Evolutionary conservation across 1,284 basidiomycete species (phyloP).

Genomic region (Puccinia coronata): DNA sequence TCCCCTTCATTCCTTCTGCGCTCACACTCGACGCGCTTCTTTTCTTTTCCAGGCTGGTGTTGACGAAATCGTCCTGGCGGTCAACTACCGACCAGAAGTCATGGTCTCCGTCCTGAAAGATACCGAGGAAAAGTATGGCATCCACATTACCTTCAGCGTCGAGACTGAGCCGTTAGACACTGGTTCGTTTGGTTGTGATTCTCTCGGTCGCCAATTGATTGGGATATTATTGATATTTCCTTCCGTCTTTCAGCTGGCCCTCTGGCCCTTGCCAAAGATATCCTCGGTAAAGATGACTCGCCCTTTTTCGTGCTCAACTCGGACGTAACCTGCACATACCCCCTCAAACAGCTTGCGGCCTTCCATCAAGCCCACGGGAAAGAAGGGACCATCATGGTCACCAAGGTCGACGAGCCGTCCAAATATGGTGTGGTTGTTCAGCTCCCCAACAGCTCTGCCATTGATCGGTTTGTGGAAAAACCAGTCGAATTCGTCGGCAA

Average conservation of each 20-base stretch:
- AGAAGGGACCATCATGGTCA: slow-evolving; percentile 65
- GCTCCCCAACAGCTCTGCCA: slow-evolving; percentile 61
- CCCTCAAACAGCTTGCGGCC: slow-evolving; percentile 63
- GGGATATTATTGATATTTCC: too few species aligned
- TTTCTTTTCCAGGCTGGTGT: slow-evolving; percentile 61
- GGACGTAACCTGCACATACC: slow-evolving; percentile 64
- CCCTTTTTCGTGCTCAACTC: slow-evolving; percentile 66
- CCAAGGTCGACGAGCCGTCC: slow-evolving; percentile 64
- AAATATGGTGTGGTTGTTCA: slow-evolving; percentile 65
- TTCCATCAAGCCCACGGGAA: slow-evolving; percentile 63
- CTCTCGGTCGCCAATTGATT: too few species aligned
- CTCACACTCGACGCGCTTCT: neutral
- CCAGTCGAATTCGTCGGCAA: slow-evolving; percentile 65
- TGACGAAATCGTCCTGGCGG: slow-evolving; percentile 64
- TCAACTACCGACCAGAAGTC: slow-evolving; percentile 64
- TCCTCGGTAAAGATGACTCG: slow-evolving; percentile 64
- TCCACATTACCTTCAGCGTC: slow-evolving; percentile 58
- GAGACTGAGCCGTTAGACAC: slow-evolving; percentile 65
- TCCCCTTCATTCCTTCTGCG: neutral
- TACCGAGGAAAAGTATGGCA: slow-evolving; percentile 64
- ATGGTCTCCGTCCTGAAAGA: slow-evolving; percentile 64
- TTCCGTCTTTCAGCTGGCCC: slow-evolving; percentile 61
- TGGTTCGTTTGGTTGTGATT: slow-evolving; percentile 56
- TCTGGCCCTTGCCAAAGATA: slow-evolving; percentile 63
- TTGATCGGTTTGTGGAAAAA: slow-evolving; percentile 65